phyloP scores from a whole-genome alignment of 148 eudicot genomes.

The Cornus controversa region DNA sequence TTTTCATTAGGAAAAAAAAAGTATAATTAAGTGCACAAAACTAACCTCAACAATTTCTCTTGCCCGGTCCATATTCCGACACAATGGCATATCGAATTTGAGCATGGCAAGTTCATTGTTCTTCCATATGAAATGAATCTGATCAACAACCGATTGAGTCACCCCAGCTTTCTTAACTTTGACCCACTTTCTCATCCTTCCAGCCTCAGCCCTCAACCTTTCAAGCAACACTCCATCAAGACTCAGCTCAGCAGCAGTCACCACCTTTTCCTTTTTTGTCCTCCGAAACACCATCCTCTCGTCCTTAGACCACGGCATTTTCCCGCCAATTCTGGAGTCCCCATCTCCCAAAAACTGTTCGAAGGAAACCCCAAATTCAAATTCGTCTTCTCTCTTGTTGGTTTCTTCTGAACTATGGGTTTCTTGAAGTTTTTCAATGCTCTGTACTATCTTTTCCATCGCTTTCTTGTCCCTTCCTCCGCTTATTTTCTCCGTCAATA shows the following conservation, averaged over 20 bases:
- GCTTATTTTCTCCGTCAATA: slow-evolving; percentile 53
- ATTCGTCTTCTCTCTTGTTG: slow-evolving; percentile 27
- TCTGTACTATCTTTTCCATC: slow-evolving; percentile 49
- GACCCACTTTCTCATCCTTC: slow-evolving; percentile 72
- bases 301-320: slow-evolving; percentile 76
- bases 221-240: slow-evolving; percentile 67
- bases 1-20: not conserved
- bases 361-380: slow-evolving; percentile 44
- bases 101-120: slow-evolving; percentile 74
- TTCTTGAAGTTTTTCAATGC: slow-evolving; percentile 50
- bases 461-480: slow-evolving; percentile 67
- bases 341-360: slow-evolving; percentile 22
- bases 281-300: slow-evolving; percentile 51
- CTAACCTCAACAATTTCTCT: slow-evolving; percentile 87
- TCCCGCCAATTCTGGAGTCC: slow-evolving; percentile 19
- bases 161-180: slow-evolving; percentile 88
- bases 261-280: slow-evolving; percentile 59
- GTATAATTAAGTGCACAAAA: not conserved
- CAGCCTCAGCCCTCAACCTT: slow-evolving; percentile 70
- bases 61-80: slow-evolving; percentile 88
- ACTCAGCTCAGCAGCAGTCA: slow-evolving; percentile 58
- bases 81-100: slow-evolving; percentile 76
- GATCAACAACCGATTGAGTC: slow-evolving; percentile 67
- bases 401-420: slow-evolving; percentile 20
- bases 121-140: slow-evolving; percentile 64